Evolutionary conservation across 192 early-diverging fungal species (phyloP).

Genomic region (Allomyces macrogynus): DNA sequence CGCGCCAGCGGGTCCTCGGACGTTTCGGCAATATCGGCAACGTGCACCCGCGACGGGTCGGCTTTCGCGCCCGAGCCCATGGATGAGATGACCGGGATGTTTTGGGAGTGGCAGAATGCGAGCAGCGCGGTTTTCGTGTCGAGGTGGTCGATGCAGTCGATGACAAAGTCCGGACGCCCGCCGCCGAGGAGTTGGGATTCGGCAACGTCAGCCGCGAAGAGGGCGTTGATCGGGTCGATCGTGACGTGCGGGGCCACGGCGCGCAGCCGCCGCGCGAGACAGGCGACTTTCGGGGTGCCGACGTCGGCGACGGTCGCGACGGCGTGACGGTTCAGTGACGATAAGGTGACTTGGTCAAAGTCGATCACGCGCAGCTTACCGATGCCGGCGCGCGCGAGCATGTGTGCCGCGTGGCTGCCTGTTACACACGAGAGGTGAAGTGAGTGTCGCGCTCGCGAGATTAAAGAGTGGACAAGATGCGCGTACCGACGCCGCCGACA

Average conservation of each 20-base stretch:
- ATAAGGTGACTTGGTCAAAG: slow-evolving; percentile 92
- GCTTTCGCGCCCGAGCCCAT: slow-evolving; percentile 97
- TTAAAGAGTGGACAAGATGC: background rate
- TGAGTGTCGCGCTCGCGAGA: background rate
- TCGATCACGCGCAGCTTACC: slow-evolving; percentile 74
- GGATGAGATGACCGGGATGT: slow-evolving; percentile 64
- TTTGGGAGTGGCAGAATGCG: slow-evolving; percentile 56
- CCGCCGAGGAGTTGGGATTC: slow-evolving; percentile 28
- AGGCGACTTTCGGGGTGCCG: slow-evolving; percentile 63
- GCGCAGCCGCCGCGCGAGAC: slow-evolving; percentile 49
- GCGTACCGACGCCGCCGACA: slow-evolving; percentile 77
- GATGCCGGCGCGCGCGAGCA: slow-evolving; percentile 79
- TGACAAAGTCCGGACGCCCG: slow-evolving; percentile 43
- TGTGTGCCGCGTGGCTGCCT: slow-evolving; percentile 49
- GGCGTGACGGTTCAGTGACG: slow-evolving; percentile 79
- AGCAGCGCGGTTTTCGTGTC: slow-evolving; percentile 81
- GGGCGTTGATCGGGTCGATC: slow-evolving; percentile 53
- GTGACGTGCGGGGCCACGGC: slow-evolving; percentile 56
- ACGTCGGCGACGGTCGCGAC: slow-evolving; percentile 79
- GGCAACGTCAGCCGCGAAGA: slow-evolving; percentile 54
- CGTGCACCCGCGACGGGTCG: slow-evolving; percentile 87
- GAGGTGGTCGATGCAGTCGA: slow-evolving; percentile 92
- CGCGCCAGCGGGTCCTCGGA: slow-evolving; percentile 82
- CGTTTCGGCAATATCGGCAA: slow-evolving; percentile 85
- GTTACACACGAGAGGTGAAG: background rate